Evolutionary conservation across 169 alveolate genomes (phyloP).

Genomic region (Cryptosporidium ubiquitum): DNA sequence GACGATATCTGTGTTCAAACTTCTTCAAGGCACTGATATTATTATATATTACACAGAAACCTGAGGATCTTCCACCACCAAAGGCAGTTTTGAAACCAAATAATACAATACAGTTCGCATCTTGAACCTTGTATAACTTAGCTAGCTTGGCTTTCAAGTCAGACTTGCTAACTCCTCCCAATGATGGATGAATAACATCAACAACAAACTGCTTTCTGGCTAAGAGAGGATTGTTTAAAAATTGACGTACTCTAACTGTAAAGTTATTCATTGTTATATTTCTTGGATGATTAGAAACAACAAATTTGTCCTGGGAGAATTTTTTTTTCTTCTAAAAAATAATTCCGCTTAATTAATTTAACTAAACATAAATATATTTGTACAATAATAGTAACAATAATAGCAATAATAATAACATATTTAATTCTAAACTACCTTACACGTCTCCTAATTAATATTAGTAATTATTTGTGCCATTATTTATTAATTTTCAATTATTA

Average conservation of each 20-base stretch:
- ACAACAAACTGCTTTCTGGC: constrained; percentile 91
- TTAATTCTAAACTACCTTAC: not conserved
- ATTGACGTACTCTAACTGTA: constrained; percentile 88
- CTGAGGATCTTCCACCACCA: constrained; percentile 96
- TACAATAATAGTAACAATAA: not conserved
- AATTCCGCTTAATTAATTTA: not conserved
- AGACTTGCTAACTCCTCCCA: constrained; percentile 90
- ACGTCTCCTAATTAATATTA: constrained; percentile 3
- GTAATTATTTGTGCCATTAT: not conserved
- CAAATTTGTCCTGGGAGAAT: not conserved
- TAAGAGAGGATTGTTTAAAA: constrained; percentile 89
- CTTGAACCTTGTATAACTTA: constrained; percentile 86
- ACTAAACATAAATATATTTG: not conserved
- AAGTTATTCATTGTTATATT: constrained; percentile 57
- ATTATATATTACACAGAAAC: constrained; percentile 94
- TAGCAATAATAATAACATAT: not conserved
- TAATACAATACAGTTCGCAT: constrained; percentile 87
- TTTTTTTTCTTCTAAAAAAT: not conserved
- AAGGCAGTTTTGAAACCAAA: constrained; percentile 93
- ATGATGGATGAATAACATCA: constrained; percentile 92
- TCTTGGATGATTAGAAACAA: not conserved
- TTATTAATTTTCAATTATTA: not conserved
- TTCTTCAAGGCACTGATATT: constrained; percentile 87
- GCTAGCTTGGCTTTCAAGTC: constrained; percentile 91
- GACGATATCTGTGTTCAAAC: constrained; percentile 90